Base-by-base conservation (phyloP, 2,329 filamentous ascomycete genomes). In the Aplosporella prunicola region DNA sequence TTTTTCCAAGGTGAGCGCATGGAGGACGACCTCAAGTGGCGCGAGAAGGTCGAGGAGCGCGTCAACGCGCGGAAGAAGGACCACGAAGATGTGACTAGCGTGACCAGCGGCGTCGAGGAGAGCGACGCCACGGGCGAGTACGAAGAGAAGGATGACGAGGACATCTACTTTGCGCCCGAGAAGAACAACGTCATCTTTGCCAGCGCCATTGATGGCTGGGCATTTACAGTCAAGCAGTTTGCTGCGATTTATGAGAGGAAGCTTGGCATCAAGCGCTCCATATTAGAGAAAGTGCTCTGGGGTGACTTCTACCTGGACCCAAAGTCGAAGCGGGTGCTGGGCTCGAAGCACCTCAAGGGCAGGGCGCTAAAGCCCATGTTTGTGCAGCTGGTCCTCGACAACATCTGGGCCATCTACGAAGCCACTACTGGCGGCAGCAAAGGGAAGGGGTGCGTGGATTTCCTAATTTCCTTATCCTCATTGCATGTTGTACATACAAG, bases 151-250 rank as follows among this genome's bases (percentile, higher is more conserved):
- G 88, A 95, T 52, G 91, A 98, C 52, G 88, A 96, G 57, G 88
- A 95, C 57, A 79, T 98, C 17, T 98, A 98, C 60, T 98, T 98
- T 62, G 86, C 91, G 1, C 91, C 91, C 0, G 91, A 98, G 56
- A 93, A 89, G 62, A 95, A 95, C 60, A 98, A 98, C 54, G 91
- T 98, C 58, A 96, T 98, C 46, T 98, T 98, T 59, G 87, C 86
- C 66, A 96, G 89, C 57, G 91, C 91, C 42, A 82, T 94, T 40
- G 91, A 98, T 55, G 91, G 91, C n/a, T 98, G 91, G 91, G 91
- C 91, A 3, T 98, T 98, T 52, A 98, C 91, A 0, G 80, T 94
- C 33, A 77, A 87, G 34, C 91, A 98, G 52, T 98, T 98, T 56
- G 88, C 91, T 13, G 76, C 76, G 24, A 67, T 96, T 18, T 98